phyloP scores from a whole-genome alignment of 345 rosid species.

The Carallia pectinifolia region DNA sequence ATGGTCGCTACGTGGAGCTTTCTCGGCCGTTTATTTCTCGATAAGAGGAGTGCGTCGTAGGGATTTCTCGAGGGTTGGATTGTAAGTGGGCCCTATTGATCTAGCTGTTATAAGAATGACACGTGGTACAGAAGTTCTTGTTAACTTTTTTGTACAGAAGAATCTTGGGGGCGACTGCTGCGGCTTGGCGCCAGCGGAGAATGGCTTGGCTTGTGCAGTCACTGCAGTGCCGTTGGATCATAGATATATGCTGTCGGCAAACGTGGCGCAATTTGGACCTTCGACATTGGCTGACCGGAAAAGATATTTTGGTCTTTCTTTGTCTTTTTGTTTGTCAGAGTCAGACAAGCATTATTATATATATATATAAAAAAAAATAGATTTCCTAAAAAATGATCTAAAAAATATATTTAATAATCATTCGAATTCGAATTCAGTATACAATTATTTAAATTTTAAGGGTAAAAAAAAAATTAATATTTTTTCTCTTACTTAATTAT shows the following conservation, averaged over 20 bases:
- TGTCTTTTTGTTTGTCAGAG: no score
- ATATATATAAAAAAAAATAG: no score
- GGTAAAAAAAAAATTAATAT: no score
- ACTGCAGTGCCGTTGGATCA: neutral
- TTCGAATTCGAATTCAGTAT: no score
- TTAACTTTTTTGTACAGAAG: neutral
- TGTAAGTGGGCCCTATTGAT: neutral
- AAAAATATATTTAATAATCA: no score
- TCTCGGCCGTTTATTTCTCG: constrained; percentile 14
- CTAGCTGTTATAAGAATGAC: neutral
- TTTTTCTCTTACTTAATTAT: no score
- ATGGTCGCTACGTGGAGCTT: neutral
- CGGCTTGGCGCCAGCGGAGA: constrained; percentile 4
- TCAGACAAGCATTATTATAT: no score
- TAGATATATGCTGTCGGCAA: neutral
- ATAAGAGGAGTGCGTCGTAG: constrained; percentile 12
- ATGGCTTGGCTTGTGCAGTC: neutral
- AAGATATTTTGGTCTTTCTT: no score
- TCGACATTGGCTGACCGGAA: no score
- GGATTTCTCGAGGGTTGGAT: neutral
- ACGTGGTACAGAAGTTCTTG: neutral
- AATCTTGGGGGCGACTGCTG: neutral
- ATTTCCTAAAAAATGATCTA: no score
- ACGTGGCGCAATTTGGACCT: no score
- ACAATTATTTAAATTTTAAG: no score